Evolutionary conservation across 2,329 filamentous ascomycete species (phyloP), one percentile per base, ranked within the genome.

Genomic region (Arthrobotrys sinensis): DNA sequence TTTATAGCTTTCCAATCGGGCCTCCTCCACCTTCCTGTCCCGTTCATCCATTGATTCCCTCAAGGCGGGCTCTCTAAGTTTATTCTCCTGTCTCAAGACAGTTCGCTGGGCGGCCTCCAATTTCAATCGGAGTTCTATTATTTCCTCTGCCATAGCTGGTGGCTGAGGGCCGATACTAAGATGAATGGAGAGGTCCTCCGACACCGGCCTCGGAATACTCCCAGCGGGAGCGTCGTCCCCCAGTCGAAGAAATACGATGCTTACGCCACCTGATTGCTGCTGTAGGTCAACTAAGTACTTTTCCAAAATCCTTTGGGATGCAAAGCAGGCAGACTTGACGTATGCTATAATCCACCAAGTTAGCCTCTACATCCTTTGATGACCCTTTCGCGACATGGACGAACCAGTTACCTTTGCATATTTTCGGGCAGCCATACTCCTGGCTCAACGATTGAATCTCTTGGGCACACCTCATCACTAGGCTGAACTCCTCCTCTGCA

Each of bases 401-500:
- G 12, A 11, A 8, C 1, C 19, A 4, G 7, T 45, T 60, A 65
- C 60, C 57, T 40, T 12, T 65, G 14, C n/a, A 32, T 1, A 11
- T 34, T 6, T 32, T n/a, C 19, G 38, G 16, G 16, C 34, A 11
- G 8, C 48, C 34, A 19, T 57, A 43, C n/a, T 43, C 46, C 12
- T 34, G 24, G 24, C 6, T n/a, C 28, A 53, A 16, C 12, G 24
- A 19, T 21, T 43, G 63, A n/a, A 68, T 52, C 12, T 14, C 40
- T 16, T 52, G 24, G 50, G 70, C 6, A 38, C 60, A 66, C 5
- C 55, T 19, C 40, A 64, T 40, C 36, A 69, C 8, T n/a, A 50
- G 32, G 16, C 90, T 88, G 83, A 90, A 91, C 66, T 88, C 87
- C 24, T 85, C 85, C 75, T 88, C 87, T 21, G 88, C 88, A 63